Evolutionary conservation across 352 stramenopile species (phyloP).

Genomic region (Pythium rhizo-oryzae): DNA sequence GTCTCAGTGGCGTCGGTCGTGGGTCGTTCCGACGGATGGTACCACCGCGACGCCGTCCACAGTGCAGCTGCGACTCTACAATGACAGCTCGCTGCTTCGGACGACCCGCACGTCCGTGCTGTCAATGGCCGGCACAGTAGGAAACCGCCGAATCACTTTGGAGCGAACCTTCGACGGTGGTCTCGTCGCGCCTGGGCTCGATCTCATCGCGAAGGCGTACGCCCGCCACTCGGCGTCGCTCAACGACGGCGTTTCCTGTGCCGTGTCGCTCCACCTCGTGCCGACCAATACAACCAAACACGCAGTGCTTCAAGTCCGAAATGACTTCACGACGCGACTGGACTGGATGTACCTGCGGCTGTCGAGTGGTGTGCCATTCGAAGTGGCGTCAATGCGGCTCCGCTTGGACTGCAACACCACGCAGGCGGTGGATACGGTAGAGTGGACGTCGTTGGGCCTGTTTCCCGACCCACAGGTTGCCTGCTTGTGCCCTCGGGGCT

Average conservation of each 20-base stretch:
- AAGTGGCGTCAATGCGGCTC: slow-evolving; percentile 41
- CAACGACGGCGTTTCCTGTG: slow-evolving; percentile 1
- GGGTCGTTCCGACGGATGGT: too few relatives aligned
- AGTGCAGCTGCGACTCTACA: background rate
- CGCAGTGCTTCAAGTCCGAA: background rate
- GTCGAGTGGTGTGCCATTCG: slow-evolving; percentile 31
- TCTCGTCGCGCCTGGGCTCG: slow-evolving; percentile 44
- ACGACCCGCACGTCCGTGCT: slow-evolving; percentile 42
- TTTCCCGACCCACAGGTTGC: slow-evolving; percentile 57
- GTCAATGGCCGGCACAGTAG: slow-evolving; percentile 27
- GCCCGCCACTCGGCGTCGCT: slow-evolving; percentile 24
- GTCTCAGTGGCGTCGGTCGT: slow-evolving; percentile 24
- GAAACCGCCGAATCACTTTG: slow-evolving; percentile 17
- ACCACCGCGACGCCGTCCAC: background rate
- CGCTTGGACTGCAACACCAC: slow-evolving; percentile 52
- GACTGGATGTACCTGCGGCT: slow-evolving; percentile 21
- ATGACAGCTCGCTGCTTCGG: slow-evolving; percentile 45
- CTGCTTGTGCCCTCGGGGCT: slow-evolving; percentile 60
- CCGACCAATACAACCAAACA: background rate
- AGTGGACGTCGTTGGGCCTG: slow-evolving; percentile 57
- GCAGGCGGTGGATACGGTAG: slow-evolving; percentile 26
- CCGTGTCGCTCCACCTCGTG: background rate
- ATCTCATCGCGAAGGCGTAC: slow-evolving; percentile 49
- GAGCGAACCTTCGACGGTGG: slow-evolving; percentile 36
- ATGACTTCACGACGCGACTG: background rate